Conservation (phyloP, 73 alveolate species). For the Uronychia setigera region DNA sequence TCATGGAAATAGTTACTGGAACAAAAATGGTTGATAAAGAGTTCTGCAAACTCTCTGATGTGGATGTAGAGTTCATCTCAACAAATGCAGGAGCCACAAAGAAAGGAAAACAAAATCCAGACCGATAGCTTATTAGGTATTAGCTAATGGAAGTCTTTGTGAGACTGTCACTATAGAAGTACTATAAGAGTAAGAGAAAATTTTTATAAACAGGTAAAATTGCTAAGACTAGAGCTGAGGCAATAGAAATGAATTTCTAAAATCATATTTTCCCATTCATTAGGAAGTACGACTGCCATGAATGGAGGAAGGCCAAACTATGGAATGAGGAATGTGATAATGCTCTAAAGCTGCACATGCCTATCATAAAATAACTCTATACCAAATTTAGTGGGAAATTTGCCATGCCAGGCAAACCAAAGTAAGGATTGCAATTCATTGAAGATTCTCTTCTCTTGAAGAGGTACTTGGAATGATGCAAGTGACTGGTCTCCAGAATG, state of each 20-base stretch:
- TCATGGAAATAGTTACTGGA: constrained; percentile 50
- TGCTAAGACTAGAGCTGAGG: constrained; percentile 62
- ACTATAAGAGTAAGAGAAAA: constrained; percentile 28
- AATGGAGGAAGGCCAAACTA: constrained; percentile 75
- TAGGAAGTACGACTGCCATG: constrained; percentile 63
- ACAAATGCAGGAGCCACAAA: constrained; percentile 37
- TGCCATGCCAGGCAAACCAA: constrained; percentile 55
- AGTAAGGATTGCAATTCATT: neutral
- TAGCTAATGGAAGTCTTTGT: constrained; percentile 69
- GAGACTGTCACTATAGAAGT: constrained; percentile 62
- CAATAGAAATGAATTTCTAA: constrained; percentile 63
- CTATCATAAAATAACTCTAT: constrained; percentile 57
- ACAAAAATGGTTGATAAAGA: constrained; percentile 52
- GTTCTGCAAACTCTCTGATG: constrained; percentile 42
- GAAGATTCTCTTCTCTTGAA: constrained; percentile 69
- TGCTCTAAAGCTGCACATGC: constrained; percentile 62
- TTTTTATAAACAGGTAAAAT: constrained; percentile 42
- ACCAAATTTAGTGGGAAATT: constrained; percentile 17
- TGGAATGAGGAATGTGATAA: constrained; percentile 78
- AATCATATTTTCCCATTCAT: constrained; percentile 37
- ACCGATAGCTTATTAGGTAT: constrained; percentile 55
- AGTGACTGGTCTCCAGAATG: constrained; percentile 64
- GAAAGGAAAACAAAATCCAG: constrained; percentile 53
- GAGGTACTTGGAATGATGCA: constrained; percentile 75
- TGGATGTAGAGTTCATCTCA: constrained; percentile 65